Evolutionary conservation across 768 basidiomycete genomes (phyloP), one percentile per base, ranked within the genome.

Genomic region (Cyathus striatus): DNA sequence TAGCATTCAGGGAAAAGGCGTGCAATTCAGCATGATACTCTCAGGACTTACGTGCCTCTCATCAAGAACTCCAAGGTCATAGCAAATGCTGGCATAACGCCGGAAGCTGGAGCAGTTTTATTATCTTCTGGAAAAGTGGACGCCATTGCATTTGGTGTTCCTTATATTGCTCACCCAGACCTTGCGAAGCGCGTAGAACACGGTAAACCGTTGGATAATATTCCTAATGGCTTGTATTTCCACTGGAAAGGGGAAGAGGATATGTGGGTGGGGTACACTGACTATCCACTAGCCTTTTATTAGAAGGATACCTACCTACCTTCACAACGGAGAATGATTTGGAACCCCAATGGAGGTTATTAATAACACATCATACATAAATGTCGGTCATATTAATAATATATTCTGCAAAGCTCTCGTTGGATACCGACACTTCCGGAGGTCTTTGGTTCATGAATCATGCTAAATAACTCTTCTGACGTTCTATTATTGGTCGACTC

Each of bases 81-180:
- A 50, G 43, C 68, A 41, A 73, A 73, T 46, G 58, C 47, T n/a
- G 59, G 46, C 10, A 55, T 73, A 9, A 58, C 56, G 6, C 63
- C 67, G 3, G 55, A 57, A 22, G 70, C 70, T 47, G 70, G 66
- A 1, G 62, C 61, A 12, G 36, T 49, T 32, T 59, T 72, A n/a
- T 48, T 73, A 16, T 38, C 56, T 2, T 49, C 52, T 2, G 62
- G 64, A 2, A 62, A 65, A 33, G 53, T 63, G 16, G 69, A 70
- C 38, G 70, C 57, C 1, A 57, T 65, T 6, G 53, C 59, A 38
- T 63, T 73, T 35, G 71, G 71, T 3, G 48, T 63, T 42, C 47
- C 55, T 38, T 69, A 54, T 49, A 60, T 72, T 33, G 53, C 60
- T 3, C 70, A 74, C 42, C 68, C 71, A 1, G 71, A 73, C 47